Percentiles rank a stretch among this genome's conserved stretches.
phyloP scores from a whole-genome alignment of 805 yeast genomes.

The Wickerhamomyces ciferrii region DNA sequence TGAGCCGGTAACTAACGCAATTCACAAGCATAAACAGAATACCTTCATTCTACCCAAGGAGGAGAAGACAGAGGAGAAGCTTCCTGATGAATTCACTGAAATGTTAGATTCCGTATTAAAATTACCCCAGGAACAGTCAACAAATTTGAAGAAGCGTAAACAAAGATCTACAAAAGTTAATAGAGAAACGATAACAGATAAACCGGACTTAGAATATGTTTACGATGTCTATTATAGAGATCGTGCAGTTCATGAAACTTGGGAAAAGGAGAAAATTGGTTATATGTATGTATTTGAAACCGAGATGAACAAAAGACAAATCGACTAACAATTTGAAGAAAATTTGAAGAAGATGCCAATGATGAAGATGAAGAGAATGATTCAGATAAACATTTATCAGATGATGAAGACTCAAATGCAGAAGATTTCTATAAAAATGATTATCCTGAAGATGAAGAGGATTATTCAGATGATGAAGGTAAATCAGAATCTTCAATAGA shows the following conservation, averaged over 20 bases:
- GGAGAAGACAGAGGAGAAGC: slow-evolving; percentile 21
- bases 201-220: slow-evolving; percentile 62
- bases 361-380: slow-evolving; percentile 32
- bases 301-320: no score
- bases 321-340: slow-evolving; percentile 7
- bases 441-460: slow-evolving; percentile 92
- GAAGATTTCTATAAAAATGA: slow-evolving; percentile 91
- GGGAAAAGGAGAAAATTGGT: slow-evolving; percentile 29
- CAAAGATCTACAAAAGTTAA: slow-evolving; percentile 14
- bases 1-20: background rate
- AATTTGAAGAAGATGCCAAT: slow-evolving; percentile 34
- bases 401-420: slow-evolving; percentile 84
- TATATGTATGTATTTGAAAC: slow-evolving; percentile 22
- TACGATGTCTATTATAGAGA: slow-evolving; percentile 84
- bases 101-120: slow-evolving; percentile 63
- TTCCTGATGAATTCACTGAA: slow-evolving; percentile 64
- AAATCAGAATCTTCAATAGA: slow-evolving; percentile 11
- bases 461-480: slow-evolving; percentile 25
- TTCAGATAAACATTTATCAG: slow-evolving; percentile 42
- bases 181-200: slow-evolving; percentile 11
- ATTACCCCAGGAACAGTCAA: slow-evolving; percentile 23
- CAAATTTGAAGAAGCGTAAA: slow-evolving; percentile 20
- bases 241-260: slow-evolving; percentile 50
- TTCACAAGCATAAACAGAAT: slow-evolving; percentile 18
- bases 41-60: slow-evolving; percentile 19